Percentiles rank a stretch among this genome's conserved stretches.
These are phyloP conservation scores for Kazachstania psychrophila DNA, from an alignment of 805 yeast genomes.

Conservation along the genomic window DNA sequence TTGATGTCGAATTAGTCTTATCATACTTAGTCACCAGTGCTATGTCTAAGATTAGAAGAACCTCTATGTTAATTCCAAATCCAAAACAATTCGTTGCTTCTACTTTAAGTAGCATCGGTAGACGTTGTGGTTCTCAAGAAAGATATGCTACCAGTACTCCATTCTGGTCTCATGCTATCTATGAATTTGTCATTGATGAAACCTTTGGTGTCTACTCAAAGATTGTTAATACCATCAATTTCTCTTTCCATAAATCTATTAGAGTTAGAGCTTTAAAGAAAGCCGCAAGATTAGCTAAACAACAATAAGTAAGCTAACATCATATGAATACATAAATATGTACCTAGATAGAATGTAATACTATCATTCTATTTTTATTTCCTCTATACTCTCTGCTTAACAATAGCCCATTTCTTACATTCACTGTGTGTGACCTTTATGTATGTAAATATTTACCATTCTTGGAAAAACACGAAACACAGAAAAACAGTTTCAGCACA, in stretches of 20 bases:
- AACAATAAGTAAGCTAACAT: constrained; percentile 10
- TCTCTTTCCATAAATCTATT: constrained; percentile 68
- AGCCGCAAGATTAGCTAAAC: constrained; percentile 28
- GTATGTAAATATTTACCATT: too few species aligned
- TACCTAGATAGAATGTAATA: too few species aligned
- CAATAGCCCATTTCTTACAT: too few species aligned
- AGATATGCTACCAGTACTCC: constrained; percentile 83
- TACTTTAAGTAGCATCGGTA: constrained; percentile 60
- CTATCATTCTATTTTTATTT: too few species aligned
- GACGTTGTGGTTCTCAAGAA: constrained; percentile 88
- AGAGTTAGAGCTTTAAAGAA: constrained; percentile 77
- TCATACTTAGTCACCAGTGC: constrained; percentile 90
- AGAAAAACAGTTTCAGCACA: too few species aligned
- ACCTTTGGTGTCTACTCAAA: constrained; percentile 76
- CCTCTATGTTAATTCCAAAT: constrained; percentile 68
- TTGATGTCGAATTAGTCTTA: constrained; percentile 79
- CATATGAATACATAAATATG: too few species aligned
- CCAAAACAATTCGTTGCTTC: constrained; percentile 75
- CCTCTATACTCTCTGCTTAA: too few species aligned
- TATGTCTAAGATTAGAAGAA: constrained; percentile 84
- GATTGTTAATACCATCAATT: constrained; percentile 59
- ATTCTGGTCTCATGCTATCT: constrained; percentile 85
- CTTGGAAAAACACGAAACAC: too few species aligned
- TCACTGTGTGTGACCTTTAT: too few species aligned
- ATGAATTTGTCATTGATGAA: constrained; percentile 73